Evolutionary conservation across 179 eudicot genomes (phyloP), one percentile per base, ranked within the genome.

Genomic region (Drosera spatulata): DNA sequence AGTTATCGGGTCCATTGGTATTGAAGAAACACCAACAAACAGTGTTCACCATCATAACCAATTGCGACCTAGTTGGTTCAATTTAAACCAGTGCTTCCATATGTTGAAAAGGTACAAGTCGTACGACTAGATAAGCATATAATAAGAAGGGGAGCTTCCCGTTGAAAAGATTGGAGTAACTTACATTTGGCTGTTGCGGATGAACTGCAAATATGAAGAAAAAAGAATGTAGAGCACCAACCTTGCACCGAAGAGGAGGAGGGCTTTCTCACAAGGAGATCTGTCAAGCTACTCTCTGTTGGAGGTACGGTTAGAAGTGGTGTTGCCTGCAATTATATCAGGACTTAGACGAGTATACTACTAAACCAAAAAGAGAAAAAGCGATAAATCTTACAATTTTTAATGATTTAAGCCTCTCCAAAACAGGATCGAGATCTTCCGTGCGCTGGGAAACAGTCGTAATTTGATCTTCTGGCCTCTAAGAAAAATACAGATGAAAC

Each of bases 201-300:
- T 50, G 11, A 1, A 50, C 13, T 8, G 5, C n/a, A 50, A 11
- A 5, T 3, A 4, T 22, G 38, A 14, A 37, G n/a, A 60, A 39
- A 7, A 53, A 41, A 50, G 53, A 49, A 42, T 3, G 33, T 55
- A 41, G 51, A 22, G 41, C 41, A 14, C 63, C 13, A 50, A 77
- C 82, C 79, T 46, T 72, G 76, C 14, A 63, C 72, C 12, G 89
- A 69, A 55, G 90, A 76, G 53, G 88, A 74, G 12, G 76, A 72
- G 39, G 96, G 77, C 72, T 82, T 88, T 77, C 91, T 77, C 62
- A 88, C 95, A 33, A 91, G 71, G 68, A 91, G 81, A 76, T 91
- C 96, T 42, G 91, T 88, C 69, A 91, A 80, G 74, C 83, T 91
- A 59, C 79, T 85, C 77, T 91, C 96, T 4, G 79, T 53, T 14